Evolutionary conservation across 2,329 filamentous ascomycete genomes (phyloP).

Genomic region (Clathrospora elynae): DNA sequence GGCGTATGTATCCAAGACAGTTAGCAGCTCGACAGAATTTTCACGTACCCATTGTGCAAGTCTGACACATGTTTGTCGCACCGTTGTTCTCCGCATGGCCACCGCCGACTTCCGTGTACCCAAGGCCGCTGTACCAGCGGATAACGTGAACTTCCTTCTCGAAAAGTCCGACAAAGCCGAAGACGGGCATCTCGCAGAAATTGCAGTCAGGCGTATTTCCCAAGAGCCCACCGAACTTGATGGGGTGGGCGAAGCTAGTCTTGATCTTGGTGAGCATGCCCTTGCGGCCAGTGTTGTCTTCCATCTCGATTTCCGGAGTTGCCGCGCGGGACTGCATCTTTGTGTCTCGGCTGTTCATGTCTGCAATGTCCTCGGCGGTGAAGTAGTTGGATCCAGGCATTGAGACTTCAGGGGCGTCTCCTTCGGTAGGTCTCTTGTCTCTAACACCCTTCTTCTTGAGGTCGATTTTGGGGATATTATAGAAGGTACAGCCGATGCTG

Average conservation of each 20-base stretch:
- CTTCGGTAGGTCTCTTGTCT: background rate
- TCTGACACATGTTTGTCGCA: slow-evolving; percentile 33
- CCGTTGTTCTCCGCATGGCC: slow-evolving; percentile 43
- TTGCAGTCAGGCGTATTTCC: slow-evolving; percentile 38
- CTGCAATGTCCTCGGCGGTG: slow-evolving; percentile 22
- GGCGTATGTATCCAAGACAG: accelerated
- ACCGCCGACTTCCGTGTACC: slow-evolving; percentile 47
- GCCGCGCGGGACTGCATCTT: slow-evolving; percentile 14
- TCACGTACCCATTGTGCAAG: slow-evolving; percentile 24
- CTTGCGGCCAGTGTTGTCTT: slow-evolving; percentile 32
- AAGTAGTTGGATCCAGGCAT: slow-evolving; percentile 11
- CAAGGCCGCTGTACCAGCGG: slow-evolving; percentile 42
- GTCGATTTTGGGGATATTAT: slow-evolving; percentile 18
- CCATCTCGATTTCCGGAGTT: slow-evolving; percentile 33
- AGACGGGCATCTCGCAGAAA: slow-evolving; percentile 51
- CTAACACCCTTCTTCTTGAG: slow-evolving; percentile 14
- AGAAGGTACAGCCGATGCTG: slow-evolving; percentile 39
- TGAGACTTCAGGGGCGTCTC: slow-evolving; percentile 9
- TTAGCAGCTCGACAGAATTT: too few species aligned
- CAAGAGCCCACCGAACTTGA: slow-evolving; percentile 36
- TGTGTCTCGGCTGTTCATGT: slow-evolving; percentile 15
- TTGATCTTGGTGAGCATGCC: slow-evolving; percentile 39
- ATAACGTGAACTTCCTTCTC: slow-evolving; percentile 44
- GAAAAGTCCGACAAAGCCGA: slow-evolving; percentile 50
- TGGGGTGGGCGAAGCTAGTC: slow-evolving; percentile 51